Base-by-base conservation (phyloP, 1,139 yeast species). In the Geotrichum aggregatum region DNA sequence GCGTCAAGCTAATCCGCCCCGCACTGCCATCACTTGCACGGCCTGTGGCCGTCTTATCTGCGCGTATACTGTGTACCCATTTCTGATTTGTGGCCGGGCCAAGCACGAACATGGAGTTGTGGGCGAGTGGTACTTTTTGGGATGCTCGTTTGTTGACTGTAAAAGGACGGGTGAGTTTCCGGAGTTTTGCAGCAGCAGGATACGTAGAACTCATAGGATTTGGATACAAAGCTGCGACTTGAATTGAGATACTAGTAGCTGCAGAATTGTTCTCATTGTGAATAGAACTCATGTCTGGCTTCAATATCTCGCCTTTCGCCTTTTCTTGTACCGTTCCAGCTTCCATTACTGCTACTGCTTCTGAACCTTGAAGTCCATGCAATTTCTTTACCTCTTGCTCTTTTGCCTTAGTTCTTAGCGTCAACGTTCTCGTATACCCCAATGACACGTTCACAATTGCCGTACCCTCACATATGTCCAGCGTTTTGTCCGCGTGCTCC, bases 401-500 rank as follows among this genome's bases (percentile, higher is more conserved):
- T 30, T 41, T 47, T 16, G 38, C 40, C 45, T 58, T 59, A 21
- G 50, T 45, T 11, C 59, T 52, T 2, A 59, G 43, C 3, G 56
- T 52, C 54, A 59, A 50, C 18, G 42, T 28, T n/a, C 62, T 44
- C 19, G 54, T 47, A 11, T 57, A 56, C 13, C 62, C 62, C 19
- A 59, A 35, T 8, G 59, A 54, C 24, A 55, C 35, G 40, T 58
- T 58, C 31, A 56, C 61, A 31, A 59, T 56, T 39, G 55, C 52
- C 4, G 60, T 50, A 3, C 54, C 58, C 1, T 58, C 57, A 7
- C 40, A 52, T n/a, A 59, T 31, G 46, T 59, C 62, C 18, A 59
- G 42, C 21, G 62, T 57, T 36, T 59, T 59, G 42, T 59, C 62
- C 1, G 60, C 49, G 30, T 59, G 62, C 47, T 59, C 61, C 10